Conservation (phyloP, 2,329 filamentous ascomycete species). For the Cercospora sesami region DNA sequence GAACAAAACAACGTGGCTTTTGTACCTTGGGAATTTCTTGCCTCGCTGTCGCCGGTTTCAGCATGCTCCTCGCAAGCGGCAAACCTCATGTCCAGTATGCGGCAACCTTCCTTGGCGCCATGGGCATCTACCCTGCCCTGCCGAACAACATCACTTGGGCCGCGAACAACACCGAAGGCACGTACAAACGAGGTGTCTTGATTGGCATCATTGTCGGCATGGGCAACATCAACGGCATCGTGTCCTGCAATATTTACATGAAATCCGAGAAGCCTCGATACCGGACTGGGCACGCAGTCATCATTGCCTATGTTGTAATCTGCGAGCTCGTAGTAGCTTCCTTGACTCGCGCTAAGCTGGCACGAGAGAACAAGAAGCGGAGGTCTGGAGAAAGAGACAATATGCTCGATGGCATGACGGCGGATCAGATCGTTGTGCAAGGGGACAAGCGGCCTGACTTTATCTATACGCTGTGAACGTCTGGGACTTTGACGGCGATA, state of each 20-base stretch:
- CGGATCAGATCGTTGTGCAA: constrained; percentile 61
- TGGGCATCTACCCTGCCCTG: constrained; percentile 46
- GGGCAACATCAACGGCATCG: constrained; percentile 84
- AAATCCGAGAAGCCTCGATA: constrained; percentile 26
- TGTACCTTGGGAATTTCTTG: constrained; percentile 74
- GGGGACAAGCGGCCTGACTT: constrained; percentile 61
- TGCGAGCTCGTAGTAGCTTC: constrained; percentile 63
- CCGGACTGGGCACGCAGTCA: constrained; percentile 66
- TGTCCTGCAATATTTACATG: constrained; percentile 76
- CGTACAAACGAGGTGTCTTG: constrained; percentile 85
- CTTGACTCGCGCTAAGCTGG: constrained; percentile 59
- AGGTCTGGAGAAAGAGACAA: constrained; percentile 64
- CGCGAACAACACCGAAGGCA: constrained; percentile 85
- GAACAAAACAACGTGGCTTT: constrained; percentile 68
- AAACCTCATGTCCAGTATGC: constrained; percentile 61
- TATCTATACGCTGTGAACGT: constrained; percentile 25
- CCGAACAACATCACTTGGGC: constrained; percentile 83
- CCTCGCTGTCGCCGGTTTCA: constrained; percentile 75
- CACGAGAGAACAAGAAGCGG: constrained; percentile 71
- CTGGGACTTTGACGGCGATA: not conserved
- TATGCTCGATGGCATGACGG: constrained; percentile 64
- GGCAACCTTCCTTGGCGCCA: constrained; percentile 21
- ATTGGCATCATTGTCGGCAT: constrained; percentile 82
- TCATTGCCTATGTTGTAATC: constrained; percentile 72
- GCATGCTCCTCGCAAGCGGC: constrained; percentile 69